Evolutionary conservation across 108 stramenopile genomes (phyloP).

Genomic region (Pseudonitzschia pungens): DNA sequence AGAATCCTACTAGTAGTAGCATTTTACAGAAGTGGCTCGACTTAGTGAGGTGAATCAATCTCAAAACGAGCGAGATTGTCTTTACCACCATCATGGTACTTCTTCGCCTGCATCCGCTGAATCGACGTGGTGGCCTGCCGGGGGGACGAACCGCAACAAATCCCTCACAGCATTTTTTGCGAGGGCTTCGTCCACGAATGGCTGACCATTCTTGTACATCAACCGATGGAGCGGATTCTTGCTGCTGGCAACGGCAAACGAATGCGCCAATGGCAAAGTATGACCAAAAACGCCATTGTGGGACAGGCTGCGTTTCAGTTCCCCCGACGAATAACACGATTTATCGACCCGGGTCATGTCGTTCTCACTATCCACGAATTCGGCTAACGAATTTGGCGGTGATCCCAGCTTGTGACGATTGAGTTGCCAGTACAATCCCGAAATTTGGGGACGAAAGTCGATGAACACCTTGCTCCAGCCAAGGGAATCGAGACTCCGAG

Average conservation of each 20-base stretch:
- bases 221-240: slow-evolving; percentile 41
- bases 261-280: slow-evolving; percentile 64
- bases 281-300: not conserved
- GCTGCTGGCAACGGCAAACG: slow-evolving; percentile 55
- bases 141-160: slow-evolving; percentile 11
- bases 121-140: too few relatives aligned
- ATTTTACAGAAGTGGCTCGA: too few relatives aligned
- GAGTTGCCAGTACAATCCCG: slow-evolving; percentile 15
- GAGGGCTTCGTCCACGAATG: slow-evolving; percentile 54
- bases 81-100: too few relatives aligned
- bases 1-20: too few relatives aligned
- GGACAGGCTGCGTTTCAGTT: slow-evolving; percentile 13
- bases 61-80: too few relatives aligned
- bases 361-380: not conserved
- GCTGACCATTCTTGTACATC: slow-evolving; percentile 54
- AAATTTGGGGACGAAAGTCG: slow-evolving; percentile 52
- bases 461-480: slow-evolving; percentile 73
- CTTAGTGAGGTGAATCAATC: too few relatives aligned
- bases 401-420: not conserved
- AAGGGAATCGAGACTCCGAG: slow-evolving; percentile 50
- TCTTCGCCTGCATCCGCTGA: too few relatives aligned
- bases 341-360: not conserved
- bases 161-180: slow-evolving; percentile 46
- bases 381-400: not conserved
- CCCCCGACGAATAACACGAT: slow-evolving; percentile 22